Conservation (phyloP, 129 eudicot genomes). For the carrot (Daucus carota) region DNA sequence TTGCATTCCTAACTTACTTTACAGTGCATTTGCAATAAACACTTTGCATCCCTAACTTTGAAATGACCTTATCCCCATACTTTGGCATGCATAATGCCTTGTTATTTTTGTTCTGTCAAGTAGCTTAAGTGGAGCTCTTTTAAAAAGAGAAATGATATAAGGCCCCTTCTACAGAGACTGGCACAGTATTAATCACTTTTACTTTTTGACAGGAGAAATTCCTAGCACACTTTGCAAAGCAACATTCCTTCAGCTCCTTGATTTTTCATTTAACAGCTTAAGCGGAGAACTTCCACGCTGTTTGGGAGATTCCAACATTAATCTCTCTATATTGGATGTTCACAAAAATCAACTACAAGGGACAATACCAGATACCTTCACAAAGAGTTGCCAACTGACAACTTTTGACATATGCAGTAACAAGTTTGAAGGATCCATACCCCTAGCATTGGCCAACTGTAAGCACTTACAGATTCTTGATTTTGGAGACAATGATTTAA, state of each 20-base stretch:
- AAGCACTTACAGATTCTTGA: neutral
- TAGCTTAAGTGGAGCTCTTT: too few species aligned
- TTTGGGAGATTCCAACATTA: neutral
- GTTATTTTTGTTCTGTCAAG: too few species aligned
- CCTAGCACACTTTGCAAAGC: neutral
- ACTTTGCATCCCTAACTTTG: too few species aligned
- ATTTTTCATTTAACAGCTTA: neutral
- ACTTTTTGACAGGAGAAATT: neutral
- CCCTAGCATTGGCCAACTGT: neutral
- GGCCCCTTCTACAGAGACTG: too few species aligned
- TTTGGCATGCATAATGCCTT: too few species aligned
- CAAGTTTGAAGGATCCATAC: neutral
- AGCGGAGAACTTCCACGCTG: neutral
- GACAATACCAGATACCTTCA: too few species aligned
- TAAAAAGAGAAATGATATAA: too few species aligned
- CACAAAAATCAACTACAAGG: neutral
- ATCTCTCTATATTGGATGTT: neutral
- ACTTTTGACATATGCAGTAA: neutral
- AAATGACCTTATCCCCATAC: too few species aligned
- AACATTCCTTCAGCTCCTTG: neutral
- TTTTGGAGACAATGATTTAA: conserved; percentile 1
- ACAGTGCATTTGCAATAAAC: too few species aligned
- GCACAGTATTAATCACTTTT: too few species aligned
- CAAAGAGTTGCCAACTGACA: neutral
- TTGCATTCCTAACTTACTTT: neutral